Base-by-base conservation (phyloP, 2,329 filamentous ascomycete genomes). In the Nakataea oryzae region DNA sequence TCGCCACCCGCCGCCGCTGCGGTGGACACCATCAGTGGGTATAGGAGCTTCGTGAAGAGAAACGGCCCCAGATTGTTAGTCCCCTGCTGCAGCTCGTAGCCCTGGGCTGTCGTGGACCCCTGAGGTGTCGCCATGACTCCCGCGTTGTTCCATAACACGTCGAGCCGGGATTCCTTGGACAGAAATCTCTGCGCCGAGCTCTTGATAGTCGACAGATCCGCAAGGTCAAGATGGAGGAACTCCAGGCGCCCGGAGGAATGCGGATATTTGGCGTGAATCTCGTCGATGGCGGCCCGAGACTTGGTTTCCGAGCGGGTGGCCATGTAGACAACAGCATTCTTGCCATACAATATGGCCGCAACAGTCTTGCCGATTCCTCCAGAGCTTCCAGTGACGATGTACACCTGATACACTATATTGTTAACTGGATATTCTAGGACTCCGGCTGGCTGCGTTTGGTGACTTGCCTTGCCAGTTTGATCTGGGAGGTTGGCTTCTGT, bases 321-420 rank as follows among this genome's bases (percentile, higher is more conserved):
- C 34, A 84, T 68, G 67, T 84, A 83, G 54, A 84, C 76, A 3
- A 73, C 81, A 28, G 71, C 80, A 62, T 80, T 77, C 27, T 74
- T 75, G 5, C 70, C 67, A 68, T 84, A 85, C 7, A 85, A 74
- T 3, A 83, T 76, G 54, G 74, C 75, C 56, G 70, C 72, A 8
- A 83, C 71, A 65, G 81, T 79, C 57, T 76, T 73, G 13, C 81
- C 81, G 6, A 82, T 72, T 13, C 69, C 70, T 0, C 65, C 62
- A 8, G 66, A 66, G 41, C 64, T 64, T 21, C 70, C 68, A 0
- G 81, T 85, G 7, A 85, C 75, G 56, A 84, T 76, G 62, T 68
- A 69, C 3, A 71, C 68, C 60, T 66, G 57, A 54, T 24, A 17
- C 41, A 11, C n/a, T 8, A 13, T 26, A 13, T 7, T 24, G 58